Conservation (phyloP, 768 basidiomycete species). For the Russula dissimulans region DNA sequence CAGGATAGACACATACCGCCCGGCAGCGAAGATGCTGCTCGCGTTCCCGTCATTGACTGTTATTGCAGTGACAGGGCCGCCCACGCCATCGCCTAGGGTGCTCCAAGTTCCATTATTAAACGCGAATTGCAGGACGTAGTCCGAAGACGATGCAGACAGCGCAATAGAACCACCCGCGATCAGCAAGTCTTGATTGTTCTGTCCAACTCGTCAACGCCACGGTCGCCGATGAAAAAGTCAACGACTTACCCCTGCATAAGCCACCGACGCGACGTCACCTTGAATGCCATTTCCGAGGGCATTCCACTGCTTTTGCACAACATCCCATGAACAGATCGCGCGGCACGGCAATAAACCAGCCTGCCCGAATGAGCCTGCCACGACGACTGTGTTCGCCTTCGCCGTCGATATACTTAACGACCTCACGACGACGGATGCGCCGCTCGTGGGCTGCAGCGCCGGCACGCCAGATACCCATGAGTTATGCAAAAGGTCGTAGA, state of each 20-base stretch:
- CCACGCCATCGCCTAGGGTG: conserved; percentile 45
- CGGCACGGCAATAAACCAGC: conserved; percentile 70
- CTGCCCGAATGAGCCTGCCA: conserved; percentile 80
- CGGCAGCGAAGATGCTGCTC: conserved; percentile 85
- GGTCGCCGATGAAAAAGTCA: neutral
- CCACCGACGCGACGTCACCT: conserved; percentile 72
- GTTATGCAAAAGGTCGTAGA: conserved; percentile 64
- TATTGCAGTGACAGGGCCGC: conserved; percentile 83
- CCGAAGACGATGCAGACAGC: conserved; percentile 49
- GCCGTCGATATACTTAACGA: conserved; percentile 57
- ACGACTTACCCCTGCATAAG: conserved; percentile 68
- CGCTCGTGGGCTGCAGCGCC: conserved; percentile 47
- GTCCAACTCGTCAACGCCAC: conserved; percentile 12
- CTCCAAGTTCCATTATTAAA: conserved; percentile 72
- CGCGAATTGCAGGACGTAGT: conserved; percentile 67
- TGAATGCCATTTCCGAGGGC: conserved; percentile 69
- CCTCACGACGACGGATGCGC: conserved; percentile 53
- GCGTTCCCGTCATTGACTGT: conserved; percentile 73
- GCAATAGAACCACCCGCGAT: conserved; percentile 75
- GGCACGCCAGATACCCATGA: conserved; percentile 56
- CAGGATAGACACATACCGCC: conserved; percentile 46
- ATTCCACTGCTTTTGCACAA: conserved; percentile 63
- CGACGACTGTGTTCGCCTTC: conserved; percentile 54
- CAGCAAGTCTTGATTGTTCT: conserved; percentile 61
- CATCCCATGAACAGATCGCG: conserved; percentile 72